These are phyloP conservation scores for Proliferodiscus dingleyae DNA, from an alignment of 2,329 filamentous ascomycete species.

Conservation along the genomic window DNA sequence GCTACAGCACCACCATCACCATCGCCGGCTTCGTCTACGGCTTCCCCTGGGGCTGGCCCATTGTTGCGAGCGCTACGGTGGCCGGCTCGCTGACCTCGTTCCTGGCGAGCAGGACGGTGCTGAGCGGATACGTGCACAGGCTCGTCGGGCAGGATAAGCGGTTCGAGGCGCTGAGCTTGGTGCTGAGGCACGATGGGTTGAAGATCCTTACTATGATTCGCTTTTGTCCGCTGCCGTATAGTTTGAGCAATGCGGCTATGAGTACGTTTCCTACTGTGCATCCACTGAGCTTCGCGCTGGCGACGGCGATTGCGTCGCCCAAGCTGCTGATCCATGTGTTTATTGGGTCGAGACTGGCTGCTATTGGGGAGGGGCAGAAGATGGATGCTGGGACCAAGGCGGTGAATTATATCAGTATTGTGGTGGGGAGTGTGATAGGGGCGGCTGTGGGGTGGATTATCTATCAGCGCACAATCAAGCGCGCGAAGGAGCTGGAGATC, in stretches of 20 bases:
- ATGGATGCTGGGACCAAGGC: conserved; percentile 77
- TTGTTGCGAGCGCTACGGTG: conserved; percentile 72
- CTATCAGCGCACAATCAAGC: conserved; percentile 65
- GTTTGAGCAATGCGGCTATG: conserved; percentile 87
- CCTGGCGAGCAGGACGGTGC: conserved; percentile 70
- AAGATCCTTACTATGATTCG: conserved; percentile 87
- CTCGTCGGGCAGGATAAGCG: conserved; percentile 78
- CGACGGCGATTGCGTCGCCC: conserved; percentile 75
- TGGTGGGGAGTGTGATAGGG: conserved; percentile 66
- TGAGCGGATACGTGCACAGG: conserved; percentile 72
- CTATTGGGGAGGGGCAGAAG: conserved; percentile 76
- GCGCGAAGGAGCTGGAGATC: conserved; percentile 51
- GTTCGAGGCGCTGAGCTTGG: conserved; percentile 83
- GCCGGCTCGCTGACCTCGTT: conserved; percentile 76
- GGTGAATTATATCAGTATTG: conserved; percentile 79
- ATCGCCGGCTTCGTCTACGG: conserved; percentile 68
- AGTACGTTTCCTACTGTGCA: conserved; percentile 88
- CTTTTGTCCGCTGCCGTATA: conserved; percentile 88
- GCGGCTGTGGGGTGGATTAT: conserved; percentile 76
- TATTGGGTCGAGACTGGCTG: conserved; percentile 77
- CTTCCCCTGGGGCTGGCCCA: conserved; percentile 64
- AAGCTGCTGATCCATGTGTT: conserved; percentile 92
- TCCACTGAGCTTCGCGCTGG: conserved; percentile 69
- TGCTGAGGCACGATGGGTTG: conserved; percentile 84
- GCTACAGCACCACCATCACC: conserved; percentile 64